Percentiles rank a stretch among this genome's conserved stretches.
phyloP scores from a whole-genome alignment of 2,329 filamentous ascomycete species.

The Aspergillus fijiensis region DNA sequence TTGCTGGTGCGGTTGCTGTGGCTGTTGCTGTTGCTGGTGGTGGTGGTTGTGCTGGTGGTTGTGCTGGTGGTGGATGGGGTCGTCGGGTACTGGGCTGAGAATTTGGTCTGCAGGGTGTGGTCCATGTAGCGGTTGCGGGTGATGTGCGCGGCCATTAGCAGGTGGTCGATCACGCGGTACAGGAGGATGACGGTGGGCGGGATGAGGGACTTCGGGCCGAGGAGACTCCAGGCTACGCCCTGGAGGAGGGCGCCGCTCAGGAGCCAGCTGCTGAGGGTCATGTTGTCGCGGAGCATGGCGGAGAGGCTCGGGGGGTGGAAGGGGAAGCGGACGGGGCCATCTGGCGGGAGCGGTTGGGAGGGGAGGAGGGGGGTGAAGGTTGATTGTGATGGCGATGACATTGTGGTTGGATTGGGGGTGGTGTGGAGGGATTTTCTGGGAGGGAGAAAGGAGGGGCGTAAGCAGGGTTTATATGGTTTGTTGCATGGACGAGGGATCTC shows the following conservation, averaged over 20 bases:
- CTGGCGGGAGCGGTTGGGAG: not conserved
- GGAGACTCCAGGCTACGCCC: conserved; percentile 32
- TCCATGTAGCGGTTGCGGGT: conserved; percentile 42
- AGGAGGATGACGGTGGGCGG: conserved; percentile 36
- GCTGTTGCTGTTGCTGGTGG: no score
- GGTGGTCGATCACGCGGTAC: conserved; percentile 33
- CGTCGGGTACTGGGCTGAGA: conserved; percentile 31
- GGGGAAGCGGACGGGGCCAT: not conserved
- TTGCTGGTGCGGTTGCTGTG: no score
- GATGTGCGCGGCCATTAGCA: conserved; percentile 34
- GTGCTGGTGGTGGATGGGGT: conserved; percentile 41
- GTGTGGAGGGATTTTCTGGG: no score
- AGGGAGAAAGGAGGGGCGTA: no score
- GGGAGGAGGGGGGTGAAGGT: conserved; percentile 6
- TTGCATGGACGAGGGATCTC: no score
- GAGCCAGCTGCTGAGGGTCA: conserved; percentile 44
- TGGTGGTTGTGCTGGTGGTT: no score
- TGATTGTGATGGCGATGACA: no score
- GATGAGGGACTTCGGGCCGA: conserved; percentile 33
- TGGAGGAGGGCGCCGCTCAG: conserved; percentile 42
- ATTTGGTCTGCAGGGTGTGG: conserved; percentile 35
- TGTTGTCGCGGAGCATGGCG: conserved; percentile 31
- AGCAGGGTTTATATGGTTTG: no score
- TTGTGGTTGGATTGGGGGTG: no score
- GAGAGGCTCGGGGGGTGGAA: not conserved